phyloP scores from a whole-genome alignment of 371 early-diverging fungal genomes.

The Circinella minor region DNA sequence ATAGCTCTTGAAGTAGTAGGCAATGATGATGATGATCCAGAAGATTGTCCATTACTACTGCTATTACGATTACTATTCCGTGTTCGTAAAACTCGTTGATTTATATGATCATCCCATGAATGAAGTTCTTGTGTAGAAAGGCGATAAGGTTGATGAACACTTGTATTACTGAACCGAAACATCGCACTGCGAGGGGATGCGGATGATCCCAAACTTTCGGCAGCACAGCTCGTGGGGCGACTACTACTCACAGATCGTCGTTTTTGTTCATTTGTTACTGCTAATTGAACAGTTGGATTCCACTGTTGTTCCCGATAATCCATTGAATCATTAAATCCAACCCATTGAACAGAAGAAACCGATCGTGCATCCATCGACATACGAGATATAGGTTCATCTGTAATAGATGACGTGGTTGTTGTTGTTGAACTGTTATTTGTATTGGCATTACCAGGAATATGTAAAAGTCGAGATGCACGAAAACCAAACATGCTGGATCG shows the following conservation, averaged over 20 bases:
- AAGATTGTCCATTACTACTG: neutral
- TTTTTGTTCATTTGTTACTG: slow-evolving; percentile 31
- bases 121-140: slow-evolving; percentile 6
- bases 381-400: slow-evolving; percentile 9
- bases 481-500: slow-evolving; percentile 22
- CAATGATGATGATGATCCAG: neutral
- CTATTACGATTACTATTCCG: neutral
- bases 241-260: slow-evolving; percentile 18
- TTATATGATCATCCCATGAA: slow-evolving; percentile 17
- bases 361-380: slow-evolving; percentile 32
- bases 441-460: slow-evolving; percentile 10
- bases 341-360: slow-evolving; percentile 44
- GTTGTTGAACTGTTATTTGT: no score
- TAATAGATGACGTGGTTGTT: neutral
- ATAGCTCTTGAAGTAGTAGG: neutral
- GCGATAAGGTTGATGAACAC: slow-evolving; percentile 9
- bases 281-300: slow-evolving; percentile 28
- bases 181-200: slow-evolving; percentile 9
- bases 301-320: slow-evolving; percentile 33
- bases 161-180: neutral
- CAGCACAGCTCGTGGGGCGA: slow-evolving; percentile 20
- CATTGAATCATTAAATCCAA: slow-evolving; percentile 45
- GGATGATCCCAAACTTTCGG: slow-evolving; percentile 8
- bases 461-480: slow-evolving; percentile 25
- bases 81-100: neutral